These are phyloP conservation scores for Phytophthora chlamydospora DNA, from an alignment of 352 stramenopile genomes.

Conservation along the genomic window DNA sequence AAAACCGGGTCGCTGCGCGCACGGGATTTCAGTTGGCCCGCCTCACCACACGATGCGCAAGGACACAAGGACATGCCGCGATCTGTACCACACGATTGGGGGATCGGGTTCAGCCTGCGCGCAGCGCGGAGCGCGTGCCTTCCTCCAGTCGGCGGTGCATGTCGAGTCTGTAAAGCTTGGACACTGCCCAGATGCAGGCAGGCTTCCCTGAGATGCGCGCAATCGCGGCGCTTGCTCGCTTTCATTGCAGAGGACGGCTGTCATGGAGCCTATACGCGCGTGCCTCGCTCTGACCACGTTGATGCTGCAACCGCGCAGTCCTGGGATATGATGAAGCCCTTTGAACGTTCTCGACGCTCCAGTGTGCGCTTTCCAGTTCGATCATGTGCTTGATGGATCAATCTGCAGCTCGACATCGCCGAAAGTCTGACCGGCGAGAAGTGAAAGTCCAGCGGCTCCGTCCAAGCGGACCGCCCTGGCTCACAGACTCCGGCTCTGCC, in stretches of 20 bases:
- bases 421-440: constrained; percentile 4
- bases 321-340: constrained; percentile 8
- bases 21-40: constrained; percentile 12
- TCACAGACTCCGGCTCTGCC: no score
- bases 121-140: constrained; percentile 23
- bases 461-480: not conserved
- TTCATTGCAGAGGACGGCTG: not conserved
- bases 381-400: no score
- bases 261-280: not conserved
- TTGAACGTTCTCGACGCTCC: constrained; percentile 16
- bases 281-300: not conserved
- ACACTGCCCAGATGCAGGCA: constrained; percentile 6
- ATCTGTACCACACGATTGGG: constrained; percentile 21
- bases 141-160: constrained; percentile 17
- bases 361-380: not conserved
- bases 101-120: constrained; percentile 14
- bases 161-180: not conserved
- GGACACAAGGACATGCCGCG: constrained; percentile 24
- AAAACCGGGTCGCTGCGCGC: not conserved
- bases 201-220: constrained; percentile 4
- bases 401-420: not conserved
- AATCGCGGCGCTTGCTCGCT: constrained; percentile 7
- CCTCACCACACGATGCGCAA: constrained; percentile 16
- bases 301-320: constrained; percentile 1
- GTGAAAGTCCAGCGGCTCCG: not conserved